Evolutionary conservation across 352 stramenopile genomes (phyloP).

Genomic region (Phytophthora palmivora): DNA sequence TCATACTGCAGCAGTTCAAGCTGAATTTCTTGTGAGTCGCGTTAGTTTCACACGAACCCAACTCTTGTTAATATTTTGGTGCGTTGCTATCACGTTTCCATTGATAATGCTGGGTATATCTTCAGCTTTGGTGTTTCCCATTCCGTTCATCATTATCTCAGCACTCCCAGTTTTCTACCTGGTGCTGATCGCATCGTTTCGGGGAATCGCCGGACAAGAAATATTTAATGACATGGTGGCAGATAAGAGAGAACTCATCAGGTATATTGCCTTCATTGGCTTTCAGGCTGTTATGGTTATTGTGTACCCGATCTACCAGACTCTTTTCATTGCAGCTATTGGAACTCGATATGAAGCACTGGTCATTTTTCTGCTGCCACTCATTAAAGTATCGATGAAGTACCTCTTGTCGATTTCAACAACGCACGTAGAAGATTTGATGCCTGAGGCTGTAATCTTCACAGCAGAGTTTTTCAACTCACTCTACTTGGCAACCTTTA

Average conservation of each 20-base stretch:
- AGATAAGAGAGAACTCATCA: neutral
- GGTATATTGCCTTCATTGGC: neutral
- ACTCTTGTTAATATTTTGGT: neutral
- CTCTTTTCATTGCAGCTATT: slow-evolving; percentile 1
- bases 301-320: slow-evolving; percentile 12
- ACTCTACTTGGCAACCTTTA: slow-evolving; percentile 15
- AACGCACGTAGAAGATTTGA: slow-evolving; percentile 24
- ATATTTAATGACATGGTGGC: slow-evolving; percentile 1
- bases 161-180: slow-evolving; percentile 7
- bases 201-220: neutral
- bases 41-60: slow-evolving; percentile 5
- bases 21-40: neutral
- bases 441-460: slow-evolving; percentile 22
- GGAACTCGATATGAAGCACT: slow-evolving; percentile 2
- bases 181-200: slow-evolving; percentile 9
- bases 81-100: neutral
- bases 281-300: slow-evolving; percentile 6
- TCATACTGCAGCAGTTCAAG: slow-evolving; percentile 2
- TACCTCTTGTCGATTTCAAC: slow-evolving; percentile 8
- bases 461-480: slow-evolving; percentile 25
- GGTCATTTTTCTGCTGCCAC: slow-evolving; percentile 11
- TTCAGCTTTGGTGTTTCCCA: slow-evolving; percentile 7
- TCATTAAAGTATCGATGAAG: slow-evolving; percentile 17
- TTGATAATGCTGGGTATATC: neutral
- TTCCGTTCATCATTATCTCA: slow-evolving; percentile 15